Percentiles rank a stretch among this genome's conserved stretches.
Evolutionary conservation across 2,329 filamentous ascomycete species (phyloP).

Genomic region (Scedosporium boydii): DNA sequence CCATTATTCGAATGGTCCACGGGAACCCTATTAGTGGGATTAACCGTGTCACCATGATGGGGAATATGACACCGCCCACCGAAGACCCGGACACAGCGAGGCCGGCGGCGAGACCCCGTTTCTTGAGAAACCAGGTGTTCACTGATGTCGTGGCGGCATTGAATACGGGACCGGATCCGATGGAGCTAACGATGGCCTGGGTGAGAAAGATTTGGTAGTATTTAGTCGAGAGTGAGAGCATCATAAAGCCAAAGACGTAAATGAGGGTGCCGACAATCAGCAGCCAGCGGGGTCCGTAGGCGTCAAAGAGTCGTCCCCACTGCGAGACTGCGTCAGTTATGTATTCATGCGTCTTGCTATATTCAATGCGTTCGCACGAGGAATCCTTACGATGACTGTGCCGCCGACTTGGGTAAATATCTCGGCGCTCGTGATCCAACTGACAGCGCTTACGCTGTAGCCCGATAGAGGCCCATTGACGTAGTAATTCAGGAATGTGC

Average conservation of each 20-base stretch:
- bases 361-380: slow-evolving; percentile 13
- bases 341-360: slow-evolving; percentile 12
- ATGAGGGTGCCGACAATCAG: slow-evolving; percentile 43
- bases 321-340: slow-evolving; percentile 8
- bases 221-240: slow-evolving; percentile 41
- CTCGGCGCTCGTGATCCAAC: slow-evolving; percentile 51
- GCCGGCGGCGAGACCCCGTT: slow-evolving; percentile 43
- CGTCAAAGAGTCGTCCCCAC: slow-evolving; percentile 55
- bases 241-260: slow-evolving; percentile 58
- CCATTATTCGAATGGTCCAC: slow-evolving; percentile 38
- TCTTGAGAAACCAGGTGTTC: slow-evolving; percentile 42
- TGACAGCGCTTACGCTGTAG: slow-evolving; percentile 40
- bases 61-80: slow-evolving; percentile 46
- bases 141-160: slow-evolving; percentile 30
- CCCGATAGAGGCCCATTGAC: slow-evolving; percentile 33
- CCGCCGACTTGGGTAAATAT: slow-evolving; percentile 38
- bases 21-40: slow-evolving; percentile 33
- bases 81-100: slow-evolving; percentile 44
- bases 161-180: slow-evolving; percentile 34
- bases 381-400: slow-evolving; percentile 30
- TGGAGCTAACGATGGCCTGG: slow-evolving; percentile 27
- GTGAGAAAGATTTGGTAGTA: slow-evolving; percentile 37
- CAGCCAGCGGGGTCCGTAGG: slow-evolving; percentile 51
- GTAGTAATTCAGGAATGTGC: slow-evolving; percentile 53
- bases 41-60: slow-evolving; percentile 51